Base-by-base conservation (phyloP, 306 rosid genomes). In the Gynostemma pentaphyllum region DNA sequence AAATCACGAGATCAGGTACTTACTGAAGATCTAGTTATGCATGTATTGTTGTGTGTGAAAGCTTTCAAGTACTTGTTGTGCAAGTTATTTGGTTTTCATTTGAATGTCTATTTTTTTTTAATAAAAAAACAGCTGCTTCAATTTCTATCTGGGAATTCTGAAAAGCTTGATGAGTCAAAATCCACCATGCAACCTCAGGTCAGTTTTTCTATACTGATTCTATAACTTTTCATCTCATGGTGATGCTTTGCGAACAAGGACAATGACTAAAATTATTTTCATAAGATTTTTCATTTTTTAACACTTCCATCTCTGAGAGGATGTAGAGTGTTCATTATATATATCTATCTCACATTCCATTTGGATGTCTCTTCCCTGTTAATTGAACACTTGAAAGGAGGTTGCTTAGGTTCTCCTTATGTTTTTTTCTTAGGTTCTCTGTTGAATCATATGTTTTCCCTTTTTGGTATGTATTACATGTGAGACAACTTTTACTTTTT, bases 1-100 rank as follows among this genome's bases (percentile, higher is more conserved):
- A 69, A 62, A 55, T 66, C 82, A 71, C 84, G 88, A 68, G 94
- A 86, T 64, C 96, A 92, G 96, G 99, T 73, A 55, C 70, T 48
- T 75, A 69, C 37, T 64, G 45, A 70, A 68, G 40, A 16, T 11
- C 18, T 16, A 27, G 23, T 5, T 19, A 18, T 45, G 45, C 19
- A 18, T 21, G 7, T 19, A 45, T 64, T 64, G 54, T n/a, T 44
- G 30, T 23, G 15, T 24, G 30, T 52, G 18, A 12, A 42, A 42
- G 46, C 46, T 42, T 42, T 42, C 14, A 18, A 42, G 5, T 12
- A 42, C 18, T 37, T 56, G 28, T 59, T 37, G 29, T 21, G 13
- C 28, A 37, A 19, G 65, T 37, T 12, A 22, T 21, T 59, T 5
- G 46, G 18, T 37, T 36, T 57, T 36, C 28, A 16, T 34, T 57